A percentile compares a stretch with the other conserved stretches of the same genome.
Conservation (phyloP, 768 basidiomycete genomes). For the Crepidotus variabilis region DNA sequence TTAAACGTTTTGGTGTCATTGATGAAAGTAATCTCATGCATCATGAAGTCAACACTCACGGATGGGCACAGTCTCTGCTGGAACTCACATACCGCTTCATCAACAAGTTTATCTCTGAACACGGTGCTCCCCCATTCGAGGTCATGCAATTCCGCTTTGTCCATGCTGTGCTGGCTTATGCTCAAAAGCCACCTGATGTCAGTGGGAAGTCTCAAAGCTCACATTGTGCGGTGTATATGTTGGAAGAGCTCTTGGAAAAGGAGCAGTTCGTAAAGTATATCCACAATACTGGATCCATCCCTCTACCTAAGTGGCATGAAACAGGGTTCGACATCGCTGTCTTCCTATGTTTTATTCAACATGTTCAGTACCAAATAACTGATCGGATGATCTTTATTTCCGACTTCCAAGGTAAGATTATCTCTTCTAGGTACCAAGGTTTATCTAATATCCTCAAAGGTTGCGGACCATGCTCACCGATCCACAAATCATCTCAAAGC, state of each 20-base stretch:
- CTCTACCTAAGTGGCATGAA: not conserved
- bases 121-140: not conserved
- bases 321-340: not conserved
- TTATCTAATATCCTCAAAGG: not conserved
- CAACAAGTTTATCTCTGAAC: not conserved
- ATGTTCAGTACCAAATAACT: slow-evolving; percentile 14
- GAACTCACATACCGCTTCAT: not conserved
- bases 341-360: slow-evolving; percentile 15
- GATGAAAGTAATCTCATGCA: too few relatives aligned
- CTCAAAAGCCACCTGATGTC: not conserved
- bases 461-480: slow-evolving; percentile 12
- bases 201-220: not conserved
- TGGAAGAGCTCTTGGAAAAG: slow-evolving; percentile 12
- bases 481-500: slow-evolving; percentile 14
- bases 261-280: slow-evolving; percentile 16
- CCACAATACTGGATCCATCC: slow-evolving; percentile 9
- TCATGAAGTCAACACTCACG: not conserved
- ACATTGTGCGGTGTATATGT: slow-evolving; percentile 3
- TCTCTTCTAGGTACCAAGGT: not conserved
- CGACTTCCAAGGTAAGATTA: slow-evolving; percentile 12
- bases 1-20: too few relatives aligned
- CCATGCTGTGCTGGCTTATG: slow-evolving; percentile 1
- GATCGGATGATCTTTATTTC: slow-evolving; percentile 10
- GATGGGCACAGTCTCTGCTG: not conserved
- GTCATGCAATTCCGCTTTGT: slow-evolving; percentile 9